A percentile compares a stretch with the other conserved stretches of the same genome.
Conservation (phyloP, 257 asterid genomes). For the Fraxinus americana region DNA sequence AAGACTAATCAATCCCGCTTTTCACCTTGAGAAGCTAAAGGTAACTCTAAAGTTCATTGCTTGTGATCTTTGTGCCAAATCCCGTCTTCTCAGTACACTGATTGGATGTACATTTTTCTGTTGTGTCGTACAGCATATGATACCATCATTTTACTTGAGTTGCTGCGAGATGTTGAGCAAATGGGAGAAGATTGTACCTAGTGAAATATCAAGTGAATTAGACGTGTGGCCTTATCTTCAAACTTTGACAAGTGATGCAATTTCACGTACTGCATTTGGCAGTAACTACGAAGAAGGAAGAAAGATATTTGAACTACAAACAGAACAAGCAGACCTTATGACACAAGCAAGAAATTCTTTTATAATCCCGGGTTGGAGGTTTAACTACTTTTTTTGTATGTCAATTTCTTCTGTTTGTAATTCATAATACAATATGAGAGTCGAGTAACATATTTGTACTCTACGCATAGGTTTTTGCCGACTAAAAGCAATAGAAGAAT, state of each 20-base stretch:
- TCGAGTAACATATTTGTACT: not conserved
- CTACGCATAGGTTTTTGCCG: conserved; percentile 46
- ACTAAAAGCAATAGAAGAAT: conserved; percentile 46
- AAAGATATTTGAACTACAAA: conserved; percentile 60
- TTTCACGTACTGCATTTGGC: conserved; percentile 67
- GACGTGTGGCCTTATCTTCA: conserved; percentile 63
- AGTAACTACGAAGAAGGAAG: conserved; percentile 62
- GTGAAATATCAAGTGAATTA: conserved; percentile 41
- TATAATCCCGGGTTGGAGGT: conserved; percentile 54
- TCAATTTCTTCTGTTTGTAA: not conserved
- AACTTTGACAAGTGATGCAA: conserved; percentile 55
- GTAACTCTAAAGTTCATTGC: conserved; percentile 19
- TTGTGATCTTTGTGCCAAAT: conserved; percentile 1
- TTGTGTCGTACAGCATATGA: conserved; percentile 37
- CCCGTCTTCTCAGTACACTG: not conserved
- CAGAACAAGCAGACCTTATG: conserved; percentile 36
- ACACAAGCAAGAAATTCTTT: conserved; percentile 20
- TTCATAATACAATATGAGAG: not conserved
- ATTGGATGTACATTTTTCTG: not conserved
- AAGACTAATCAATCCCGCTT: conserved; percentile 55
- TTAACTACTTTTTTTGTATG: not conserved
- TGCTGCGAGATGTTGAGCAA: conserved; percentile 58
- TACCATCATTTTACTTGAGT: conserved; percentile 53
- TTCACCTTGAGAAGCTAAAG: conserved; percentile 52
- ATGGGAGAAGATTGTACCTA: conserved; percentile 44